Evolutionary conservation across 2,329 filamentous ascomycete genomes (phyloP).

Genomic region (Anthostomella pinea): DNA sequence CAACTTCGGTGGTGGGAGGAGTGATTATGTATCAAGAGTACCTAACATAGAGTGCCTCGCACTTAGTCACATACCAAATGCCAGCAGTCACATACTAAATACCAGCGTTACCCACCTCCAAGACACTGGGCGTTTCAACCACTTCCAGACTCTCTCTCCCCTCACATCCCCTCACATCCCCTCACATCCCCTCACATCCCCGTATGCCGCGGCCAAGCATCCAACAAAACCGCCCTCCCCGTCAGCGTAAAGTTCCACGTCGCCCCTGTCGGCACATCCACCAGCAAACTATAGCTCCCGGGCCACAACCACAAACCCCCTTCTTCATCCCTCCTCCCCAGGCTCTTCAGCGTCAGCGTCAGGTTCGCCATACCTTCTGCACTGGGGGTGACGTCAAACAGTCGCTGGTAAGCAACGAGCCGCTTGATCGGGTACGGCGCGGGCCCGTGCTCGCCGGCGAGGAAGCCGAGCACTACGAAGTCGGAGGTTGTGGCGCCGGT

Average conservation of each 20-base stretch:
- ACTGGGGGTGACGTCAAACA: constrained; percentile 28
- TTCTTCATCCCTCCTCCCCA: constrained; percentile 41
- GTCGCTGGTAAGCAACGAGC: constrained; percentile 41
- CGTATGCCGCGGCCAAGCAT: constrained; percentile 31
- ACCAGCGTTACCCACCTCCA: too few relatives aligned
- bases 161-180: too few relatives aligned
- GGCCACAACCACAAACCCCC: constrained; percentile 47
- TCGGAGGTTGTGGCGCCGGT: constrained; percentile 39
- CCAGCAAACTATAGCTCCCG: constrained; percentile 39
- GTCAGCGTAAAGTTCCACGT: constrained; percentile 39
- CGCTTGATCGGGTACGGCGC: constrained; percentile 43
- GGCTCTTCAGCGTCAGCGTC: constrained; percentile 40
- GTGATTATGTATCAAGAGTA: too few relatives aligned
- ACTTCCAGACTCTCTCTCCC: too few relatives aligned
- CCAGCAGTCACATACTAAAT: too few relatives aligned
- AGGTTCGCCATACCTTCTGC: constrained; percentile 30
- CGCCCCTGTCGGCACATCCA: constrained; percentile 38
- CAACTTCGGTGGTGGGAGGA: too few relatives aligned
- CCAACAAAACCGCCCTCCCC: constrained; percentile 35
- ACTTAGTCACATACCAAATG: too few relatives aligned
- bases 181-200: constrained; percentile 2
- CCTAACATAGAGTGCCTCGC: too few relatives aligned
- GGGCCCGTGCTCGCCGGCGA: constrained; percentile 38
- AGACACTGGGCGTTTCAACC: too few relatives aligned
- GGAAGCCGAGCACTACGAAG: constrained; percentile 43